Evolutionary conservation across 176 grass and related monocot genomes (phyloP).

Genomic region (Carex kokanica): DNA sequence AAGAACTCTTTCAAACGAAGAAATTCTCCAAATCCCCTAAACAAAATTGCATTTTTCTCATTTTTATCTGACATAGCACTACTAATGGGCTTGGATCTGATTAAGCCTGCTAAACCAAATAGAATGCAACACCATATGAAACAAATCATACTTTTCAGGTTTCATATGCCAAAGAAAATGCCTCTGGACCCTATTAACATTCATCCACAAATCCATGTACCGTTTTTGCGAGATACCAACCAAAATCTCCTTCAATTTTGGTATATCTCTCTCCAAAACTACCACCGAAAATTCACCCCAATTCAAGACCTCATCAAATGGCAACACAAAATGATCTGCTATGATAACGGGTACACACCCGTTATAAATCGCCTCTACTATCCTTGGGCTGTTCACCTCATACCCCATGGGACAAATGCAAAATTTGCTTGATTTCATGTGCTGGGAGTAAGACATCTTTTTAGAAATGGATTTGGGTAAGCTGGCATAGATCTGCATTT

Average conservation of each 20-base stretch:
- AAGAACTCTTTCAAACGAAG: not conserved
- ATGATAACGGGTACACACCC: slow-evolving; percentile 89
- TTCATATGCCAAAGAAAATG: slow-evolving; percentile 80
- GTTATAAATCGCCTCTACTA: slow-evolving; percentile 82
- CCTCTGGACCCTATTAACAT: slow-evolving; percentile 70
- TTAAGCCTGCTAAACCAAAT: slow-evolving; percentile 77
- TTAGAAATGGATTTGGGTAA: slow-evolving; percentile 46
- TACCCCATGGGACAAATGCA: slow-evolving; percentile 94
- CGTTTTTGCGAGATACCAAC: slow-evolving; percentile 31
- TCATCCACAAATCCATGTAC: slow-evolving; percentile 56
- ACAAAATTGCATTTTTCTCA: not conserved
- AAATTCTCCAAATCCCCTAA: not conserved
- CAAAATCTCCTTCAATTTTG: slow-evolving; percentile 67
- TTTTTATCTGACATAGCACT: not conserved
- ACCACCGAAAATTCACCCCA: slow-evolving; percentile 67
- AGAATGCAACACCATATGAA: slow-evolving; percentile 90
- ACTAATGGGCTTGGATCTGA: slow-evolving; percentile 36
- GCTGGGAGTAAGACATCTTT: slow-evolving; percentile 62
- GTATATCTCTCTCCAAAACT: slow-evolving; percentile 57
- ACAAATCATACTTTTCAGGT: slow-evolving; percentile 70
- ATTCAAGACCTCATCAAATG: slow-evolving; percentile 62
- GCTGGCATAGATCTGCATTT: slow-evolving; percentile 56
- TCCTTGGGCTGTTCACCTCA: slow-evolving; percentile 90
- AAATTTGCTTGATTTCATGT: slow-evolving; percentile 88
- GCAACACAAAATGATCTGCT: slow-evolving; percentile 79